These are phyloP conservation scores for Auxenochlorella pyrenoidosa DNA, from an alignment of 139 green algal species.

Conservation along the genomic window DNA sequence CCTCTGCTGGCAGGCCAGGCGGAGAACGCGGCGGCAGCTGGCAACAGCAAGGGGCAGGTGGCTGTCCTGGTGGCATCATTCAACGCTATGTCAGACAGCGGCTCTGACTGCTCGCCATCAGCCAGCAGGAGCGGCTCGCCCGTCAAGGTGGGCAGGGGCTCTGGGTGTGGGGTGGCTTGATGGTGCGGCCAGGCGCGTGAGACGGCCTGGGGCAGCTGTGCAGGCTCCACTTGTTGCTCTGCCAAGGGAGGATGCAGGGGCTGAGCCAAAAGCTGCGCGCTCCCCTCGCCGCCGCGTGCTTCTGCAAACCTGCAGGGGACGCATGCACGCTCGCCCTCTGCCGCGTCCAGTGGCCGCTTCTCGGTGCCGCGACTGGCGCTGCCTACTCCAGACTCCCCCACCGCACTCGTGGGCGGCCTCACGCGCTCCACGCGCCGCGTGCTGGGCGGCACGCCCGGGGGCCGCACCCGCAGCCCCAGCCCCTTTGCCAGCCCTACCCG, in stretches of 20 bases:
- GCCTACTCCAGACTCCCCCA: slow-evolving; percentile 17
- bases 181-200: too few species aligned
- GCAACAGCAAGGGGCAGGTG: slow-evolving; percentile 16
- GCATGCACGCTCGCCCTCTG: not conserved
- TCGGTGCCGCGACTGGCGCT: slow-evolving; percentile 32
- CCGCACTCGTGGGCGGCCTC: slow-evolving; percentile 33
- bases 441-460: slow-evolving; percentile 1
- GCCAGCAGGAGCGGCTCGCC: slow-evolving; percentile 12
- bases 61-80: not conserved
- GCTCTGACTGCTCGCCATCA: slow-evolving; percentile 9
- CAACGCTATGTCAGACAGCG: slow-evolving; percentile 28
- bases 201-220: too few species aligned
- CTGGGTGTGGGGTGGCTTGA: not conserved
- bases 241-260: too few species aligned
- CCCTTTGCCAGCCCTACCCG: slow-evolving; percentile 24
- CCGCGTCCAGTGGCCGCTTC: slow-evolving; percentile 20
- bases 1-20: not conserved
- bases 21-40: not conserved
- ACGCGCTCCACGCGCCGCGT: slow-evolving; percentile 47
- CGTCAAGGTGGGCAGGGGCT: not conserved
- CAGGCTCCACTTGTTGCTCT: too few species aligned
- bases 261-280: too few species aligned
- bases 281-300: not conserved
- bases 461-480: slow-evolving; percentile 28
- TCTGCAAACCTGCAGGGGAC: not conserved